Conservation (phyloP, 169 alveolate species). For the Hepatocystis sp. region DNA sequence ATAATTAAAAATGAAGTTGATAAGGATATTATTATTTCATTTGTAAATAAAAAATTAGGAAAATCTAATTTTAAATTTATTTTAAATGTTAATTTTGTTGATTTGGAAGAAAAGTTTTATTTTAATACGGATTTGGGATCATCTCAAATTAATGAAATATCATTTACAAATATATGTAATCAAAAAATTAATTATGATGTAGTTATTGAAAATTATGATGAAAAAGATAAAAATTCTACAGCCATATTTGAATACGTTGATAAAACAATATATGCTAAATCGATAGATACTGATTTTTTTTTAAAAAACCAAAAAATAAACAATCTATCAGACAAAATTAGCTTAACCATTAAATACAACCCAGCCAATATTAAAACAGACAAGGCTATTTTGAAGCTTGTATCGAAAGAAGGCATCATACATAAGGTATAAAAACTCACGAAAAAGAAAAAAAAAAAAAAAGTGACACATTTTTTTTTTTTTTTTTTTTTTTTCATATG, state of each 20-base stretch:
- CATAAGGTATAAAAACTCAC: slow-evolving; percentile 34
- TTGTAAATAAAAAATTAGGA: slow-evolving; percentile 34
- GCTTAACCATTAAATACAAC: slow-evolving; percentile 39
- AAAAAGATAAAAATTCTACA: slow-evolving; percentile 43
- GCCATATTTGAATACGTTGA: slow-evolving; percentile 52
- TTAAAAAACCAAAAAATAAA: slow-evolving; percentile 37
- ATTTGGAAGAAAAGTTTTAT: slow-evolving; percentile 66
- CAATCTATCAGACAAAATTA: slow-evolving; percentile 45
- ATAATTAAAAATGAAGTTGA: slow-evolving; percentile 33
- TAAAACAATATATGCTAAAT: slow-evolving; percentile 39
- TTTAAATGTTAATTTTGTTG: slow-evolving; percentile 37
- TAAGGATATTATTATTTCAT: slow-evolving; percentile 43
- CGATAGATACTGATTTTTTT: slow-evolving; percentile 48
- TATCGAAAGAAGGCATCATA: slow-evolving; percentile 67
- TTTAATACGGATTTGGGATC: slow-evolving; percentile 73
- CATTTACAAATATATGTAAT: slow-evolving; percentile 66
- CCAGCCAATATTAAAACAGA: slow-evolving; percentile 46
- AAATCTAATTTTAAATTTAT: slow-evolving; percentile 61
- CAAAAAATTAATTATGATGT: slow-evolving; percentile 74
- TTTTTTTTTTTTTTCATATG: too few species aligned
- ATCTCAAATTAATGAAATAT: slow-evolving; percentile 57
- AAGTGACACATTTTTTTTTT: too few species aligned
- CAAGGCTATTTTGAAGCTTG: slow-evolving; percentile 43
- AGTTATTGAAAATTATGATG: slow-evolving; percentile 72
- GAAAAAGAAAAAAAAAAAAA: slow-evolving; percentile 14